Evolutionary conservation across 345 rosid species (phyloP), one percentile per base, ranked within the genome.

Genomic region (Hibiscus trionum): DNA sequence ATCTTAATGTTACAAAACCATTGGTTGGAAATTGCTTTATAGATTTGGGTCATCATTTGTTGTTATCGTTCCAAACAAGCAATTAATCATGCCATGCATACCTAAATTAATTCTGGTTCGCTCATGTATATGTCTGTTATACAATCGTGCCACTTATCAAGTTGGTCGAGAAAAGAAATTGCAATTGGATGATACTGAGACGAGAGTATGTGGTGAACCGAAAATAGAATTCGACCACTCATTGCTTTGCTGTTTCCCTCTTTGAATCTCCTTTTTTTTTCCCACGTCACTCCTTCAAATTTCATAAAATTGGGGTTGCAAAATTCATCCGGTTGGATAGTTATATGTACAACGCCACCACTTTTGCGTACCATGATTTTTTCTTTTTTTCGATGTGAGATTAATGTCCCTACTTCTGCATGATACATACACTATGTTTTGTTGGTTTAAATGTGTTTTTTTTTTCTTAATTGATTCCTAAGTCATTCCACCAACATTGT

Each of bases 161-260:
- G 50, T 33, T 3, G 37, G 37, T 33, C 37, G 24, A 16, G 5
- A 44, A 66, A 66, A 56, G 27, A 12, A 47, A 62, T 14, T 12
- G n/a, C 33, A 65, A 33, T 58, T 57, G 55, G 64, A 63, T 31
- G 58, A 66, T 16, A 17, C 60, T 24, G 37, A 11, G 14, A 44
- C 44, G 2, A 19, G 12, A 35, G 14, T 5, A 14, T 37, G 44
- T 7, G 31, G 57, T 49, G 26, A 55, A 35, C 55, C 9, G 12
- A 61, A 37, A 47, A 53, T 24, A 53, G 56, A 53, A 24, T 4
- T 60, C 19, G 12, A 64, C 37, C 11, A 46, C 68, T 57, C 17
- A 24, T 64, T 63, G 73, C 76, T 62, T 73, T 33, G 83, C 82
- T 73, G 80, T 80, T 77, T 73, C 79, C 81, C 85, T 75, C 81